Evolutionary conservation across 306 rosid species (phyloP), one percentile per base, ranked within the genome.

Genomic region (Elaeagnus macrophylla): DNA sequence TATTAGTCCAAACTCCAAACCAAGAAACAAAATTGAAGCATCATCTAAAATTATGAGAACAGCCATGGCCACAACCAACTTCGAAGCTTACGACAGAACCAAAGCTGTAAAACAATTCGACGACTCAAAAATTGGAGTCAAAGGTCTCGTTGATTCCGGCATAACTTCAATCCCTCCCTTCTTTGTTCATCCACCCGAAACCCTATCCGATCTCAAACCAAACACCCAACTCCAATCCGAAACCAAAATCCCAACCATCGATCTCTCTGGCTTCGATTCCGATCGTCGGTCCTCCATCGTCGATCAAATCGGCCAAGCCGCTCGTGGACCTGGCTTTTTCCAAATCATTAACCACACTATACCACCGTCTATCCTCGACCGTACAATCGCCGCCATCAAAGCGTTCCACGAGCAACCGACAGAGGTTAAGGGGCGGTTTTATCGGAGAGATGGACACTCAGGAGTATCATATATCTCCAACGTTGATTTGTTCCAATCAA

Each of bases 341-440:
- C 86, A 70, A 51, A 67, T 76, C 46, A 55, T 71, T 57, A 76
- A 70, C 57, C 82, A 80, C 37, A 80, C 73, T 0, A 54, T 80
- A 9, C 75, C 80, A 0, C 7, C 37, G 1, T 51, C 37, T 9
- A 51, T 49, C 17, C 48, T 80, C 0, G 65, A 71, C 59, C 35
- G 67, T 5, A 52, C 72, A 48, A 44, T 71, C 32, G 53, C 75
- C 0, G 51, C 68, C 40, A n/a, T 73, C 5, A 76, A 60, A 54
- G 82, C 67, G 1, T 64, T 80, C 65, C 75, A 63, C 62, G 79
- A 76, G 59, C 73, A 61, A 10, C 77, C 80, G 1, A 3, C 54
- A 20, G 75, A 67, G 56, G 48, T 2, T 6, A 69, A 50, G 7
- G 56, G 41, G 6, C 60, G 46, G 64, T 13, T 55, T 25, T 76